These are phyloP conservation scores for Triadica sebifera DNA, from an alignment of 345 rosid genomes.

Conservation along the genomic window DNA sequence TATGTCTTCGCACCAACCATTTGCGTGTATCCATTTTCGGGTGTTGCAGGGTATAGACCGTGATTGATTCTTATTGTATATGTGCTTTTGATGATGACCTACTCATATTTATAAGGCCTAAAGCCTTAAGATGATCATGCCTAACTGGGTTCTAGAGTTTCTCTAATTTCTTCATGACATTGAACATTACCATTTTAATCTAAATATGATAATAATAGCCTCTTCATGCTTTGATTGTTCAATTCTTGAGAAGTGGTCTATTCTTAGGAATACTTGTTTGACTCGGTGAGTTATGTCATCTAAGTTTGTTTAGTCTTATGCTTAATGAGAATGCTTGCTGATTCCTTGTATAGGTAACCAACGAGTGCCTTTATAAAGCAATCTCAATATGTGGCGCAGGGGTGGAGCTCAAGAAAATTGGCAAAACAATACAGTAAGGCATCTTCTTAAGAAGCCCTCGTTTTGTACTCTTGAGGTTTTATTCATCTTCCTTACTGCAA, in stretches of 20 bases:
- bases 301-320: not conserved
- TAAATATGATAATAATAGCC: not conserved
- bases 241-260: slow-evolving; percentile 1
- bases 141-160: not conserved
- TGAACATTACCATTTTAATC: not conserved
- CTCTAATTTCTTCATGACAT: not conserved
- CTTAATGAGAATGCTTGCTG: slow-evolving; percentile 18
- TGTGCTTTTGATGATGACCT: not conserved
- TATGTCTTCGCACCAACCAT: not conserved
- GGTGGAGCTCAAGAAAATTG: slow-evolving; percentile 75
- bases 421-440: slow-evolving; percentile 82
- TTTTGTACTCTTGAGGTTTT: not conserved
- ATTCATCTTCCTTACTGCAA: not conserved
- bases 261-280: not conserved
- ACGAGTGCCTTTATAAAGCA: slow-evolving; percentile 75
- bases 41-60: not conserved
- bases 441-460: slow-evolving; percentile 9
- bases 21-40: not conserved
- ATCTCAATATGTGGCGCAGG: slow-evolving; percentile 85
- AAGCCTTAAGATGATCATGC: not conserved
- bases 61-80: not conserved
- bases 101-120: not conserved
- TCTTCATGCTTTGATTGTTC: slow-evolving; percentile 1
- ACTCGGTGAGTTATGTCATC: not conserved
- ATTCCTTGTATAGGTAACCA: slow-evolving; percentile 58